Evolutionary conservation across 2,329 filamentous ascomycete species (phyloP), one percentile per base, ranked within the genome.

Genomic region (Domatiomyces globalis): DNA sequence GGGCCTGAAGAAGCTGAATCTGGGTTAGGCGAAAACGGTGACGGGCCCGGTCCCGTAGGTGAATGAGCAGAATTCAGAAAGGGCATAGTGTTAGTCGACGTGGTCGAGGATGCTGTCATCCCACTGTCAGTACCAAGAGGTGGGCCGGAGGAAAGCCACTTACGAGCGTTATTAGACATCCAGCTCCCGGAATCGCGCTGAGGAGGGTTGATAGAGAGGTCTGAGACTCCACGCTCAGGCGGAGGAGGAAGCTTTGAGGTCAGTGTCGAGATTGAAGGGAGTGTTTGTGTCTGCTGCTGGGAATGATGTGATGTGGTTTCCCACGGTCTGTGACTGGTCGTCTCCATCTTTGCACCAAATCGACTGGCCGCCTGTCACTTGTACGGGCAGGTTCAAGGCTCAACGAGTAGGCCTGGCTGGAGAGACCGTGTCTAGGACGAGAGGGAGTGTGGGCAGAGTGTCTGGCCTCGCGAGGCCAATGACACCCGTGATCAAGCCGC

Each of bases 121-220:
- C 29, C 25, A 49, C 27, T 7, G 27, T 49, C 36, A 54, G 27
- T 43, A 48, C 10, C 10, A 15, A 65, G 58, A 65, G 61, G 54
- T n/a, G n/a, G 59, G 27, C 52, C 43, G 29, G 49, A 48, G 50
- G 49, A 54, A 53, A 56, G 51, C 43, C 22, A 53, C 70, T 63
- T 66, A 77, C 76, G 73, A 62, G 76, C 75, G 64, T 76, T 76
- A 53, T 76, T 73, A 60, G 77, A 74, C 49, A 76, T 77, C 76
- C 76, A 79, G 62, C 74, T 77, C 54, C 77, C 76, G 19, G 76
- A 79, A 62, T 79, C 76, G 54, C 76, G 73, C 61, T 75, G 71
- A 53, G 71, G 66, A 12, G 69, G 71, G 50, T 68, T 71, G 55
- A 71, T 58, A 4, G 69, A 71, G 7, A 66, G 60, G 49, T 70